Conservation (phyloP, 2,329 filamentous ascomycete genomes). For the Diaporthe amygdali region DNA sequence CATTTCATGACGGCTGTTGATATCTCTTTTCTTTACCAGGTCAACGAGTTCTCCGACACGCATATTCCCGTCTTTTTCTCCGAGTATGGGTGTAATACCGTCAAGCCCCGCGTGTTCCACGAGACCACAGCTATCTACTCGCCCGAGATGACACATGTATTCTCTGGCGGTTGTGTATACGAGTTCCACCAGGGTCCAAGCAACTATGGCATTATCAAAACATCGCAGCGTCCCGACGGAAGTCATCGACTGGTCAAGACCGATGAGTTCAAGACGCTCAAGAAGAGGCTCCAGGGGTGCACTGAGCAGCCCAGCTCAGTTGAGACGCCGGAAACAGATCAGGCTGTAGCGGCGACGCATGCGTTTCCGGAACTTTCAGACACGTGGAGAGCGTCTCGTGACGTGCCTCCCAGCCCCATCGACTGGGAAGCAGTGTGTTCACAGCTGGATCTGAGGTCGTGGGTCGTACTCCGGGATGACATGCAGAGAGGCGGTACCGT, state of each 20-base stretch:
- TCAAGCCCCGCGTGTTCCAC: slow-evolving; percentile 56
- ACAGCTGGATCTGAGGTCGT: background rate
- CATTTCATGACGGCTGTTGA: background rate
- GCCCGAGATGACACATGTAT: slow-evolving; percentile 54
- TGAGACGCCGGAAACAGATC: background rate
- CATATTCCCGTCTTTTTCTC: slow-evolving; percentile 66
- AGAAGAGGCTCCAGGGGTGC: background rate
- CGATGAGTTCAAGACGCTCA: slow-evolving; percentile 4
- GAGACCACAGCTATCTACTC: slow-evolving; percentile 63
- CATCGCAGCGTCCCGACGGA: background rate
- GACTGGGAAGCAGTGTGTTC: background rate
- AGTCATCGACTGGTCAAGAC: background rate
- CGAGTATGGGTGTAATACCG: slow-evolving; percentile 60
- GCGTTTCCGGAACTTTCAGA: background rate
- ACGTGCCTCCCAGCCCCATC: background rate
- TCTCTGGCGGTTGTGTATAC: slow-evolving; percentile 66
- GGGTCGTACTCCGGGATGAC: background rate
- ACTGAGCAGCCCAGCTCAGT: background rate
- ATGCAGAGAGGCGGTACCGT: background rate
- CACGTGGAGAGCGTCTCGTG: background rate
- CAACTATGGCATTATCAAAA: slow-evolving; percentile 46
- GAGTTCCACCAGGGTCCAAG: slow-evolving; percentile 61
- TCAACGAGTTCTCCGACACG: slow-evolving; percentile 55
- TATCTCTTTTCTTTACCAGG: slow-evolving; percentile 22
- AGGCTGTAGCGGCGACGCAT: background rate